These are phyloP conservation scores for Mortierella polycephala DNA, from an alignment of 371 early-diverging fungal species.

Conservation along the genomic window DNA sequence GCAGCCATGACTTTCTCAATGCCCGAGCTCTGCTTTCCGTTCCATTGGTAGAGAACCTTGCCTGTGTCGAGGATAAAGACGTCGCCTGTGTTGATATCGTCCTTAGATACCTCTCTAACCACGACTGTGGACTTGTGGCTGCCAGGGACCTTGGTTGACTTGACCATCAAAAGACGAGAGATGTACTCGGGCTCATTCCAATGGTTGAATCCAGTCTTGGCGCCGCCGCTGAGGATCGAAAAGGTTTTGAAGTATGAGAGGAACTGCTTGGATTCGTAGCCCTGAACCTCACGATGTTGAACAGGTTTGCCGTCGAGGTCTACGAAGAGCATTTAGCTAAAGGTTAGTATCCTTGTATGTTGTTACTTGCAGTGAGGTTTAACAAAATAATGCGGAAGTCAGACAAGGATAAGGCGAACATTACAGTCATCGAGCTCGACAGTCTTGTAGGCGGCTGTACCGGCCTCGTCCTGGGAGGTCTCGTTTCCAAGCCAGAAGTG, in stretches of 20 bases:
- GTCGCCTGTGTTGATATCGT: conserved; percentile 77
- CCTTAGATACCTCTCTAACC: conserved; percentile 73
- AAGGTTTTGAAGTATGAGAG: conserved; percentile 73
- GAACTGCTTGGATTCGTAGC: conserved; percentile 73
- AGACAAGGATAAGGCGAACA: too few relatives aligned
- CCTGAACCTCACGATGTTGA: conserved; percentile 85
- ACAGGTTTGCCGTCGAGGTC: conserved; percentile 74
- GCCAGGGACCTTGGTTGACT: conserved; percentile 58
- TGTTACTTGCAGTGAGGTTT: too few relatives aligned
- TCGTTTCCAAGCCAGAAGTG: conserved; percentile 90
- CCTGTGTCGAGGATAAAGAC: conserved; percentile 85
- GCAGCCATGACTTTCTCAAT: conserved; percentile 81
- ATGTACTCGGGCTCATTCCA: conserved; percentile 66
- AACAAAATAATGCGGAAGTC: too few relatives aligned
- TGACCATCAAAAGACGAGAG: conserved; percentile 79
- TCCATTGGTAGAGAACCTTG: conserved; percentile 78
- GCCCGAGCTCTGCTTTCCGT: conserved; percentile 73
- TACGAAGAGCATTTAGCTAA: conserved; percentile 15
- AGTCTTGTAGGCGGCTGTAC: conserved; percentile 92
- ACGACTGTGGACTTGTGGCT: conserved; percentile 59
- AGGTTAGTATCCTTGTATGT: too few relatives aligned
- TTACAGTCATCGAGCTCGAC: conserved; percentile 88
- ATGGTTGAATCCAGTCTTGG: conserved; percentile 82
- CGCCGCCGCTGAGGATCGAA: conserved; percentile 76
- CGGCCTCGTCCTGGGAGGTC: conserved; percentile 82